Percentiles rank a stretch among this genome's conserved stretches.
phyloP scores from a whole-genome alignment of 2,329 filamentous ascomycete genomes.

The Fusarium chuoi region DNA sequence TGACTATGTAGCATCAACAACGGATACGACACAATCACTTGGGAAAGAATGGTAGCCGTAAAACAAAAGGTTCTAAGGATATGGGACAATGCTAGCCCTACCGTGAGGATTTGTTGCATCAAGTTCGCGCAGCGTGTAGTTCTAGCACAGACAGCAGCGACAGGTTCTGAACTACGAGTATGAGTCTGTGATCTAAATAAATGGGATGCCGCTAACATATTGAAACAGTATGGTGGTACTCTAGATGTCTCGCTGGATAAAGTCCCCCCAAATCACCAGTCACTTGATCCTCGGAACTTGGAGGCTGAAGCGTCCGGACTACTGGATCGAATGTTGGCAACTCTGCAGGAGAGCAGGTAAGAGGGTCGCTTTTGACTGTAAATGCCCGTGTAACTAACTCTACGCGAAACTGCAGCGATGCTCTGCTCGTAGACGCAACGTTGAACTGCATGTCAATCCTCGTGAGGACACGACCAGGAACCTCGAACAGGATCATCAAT shows the following conservation, averaged over 20 bases:
- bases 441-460: constrained; percentile 88
- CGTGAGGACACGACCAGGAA: constrained; percentile 81
- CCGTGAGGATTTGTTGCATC: constrained; percentile 91
- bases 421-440: constrained; percentile 88
- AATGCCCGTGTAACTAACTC: constrained; percentile 4
- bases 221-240: constrained; percentile 56
- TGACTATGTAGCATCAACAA: constrained; percentile 78
- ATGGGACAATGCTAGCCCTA: constrained; percentile 82
- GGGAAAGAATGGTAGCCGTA: constrained; percentile 89
- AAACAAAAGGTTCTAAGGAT: constrained; percentile 88
- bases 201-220: constrained; percentile 20
- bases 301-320: constrained; percentile 94
- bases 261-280: constrained; percentile 82
- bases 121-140: constrained; percentile 97
- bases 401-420: constrained; percentile 70
- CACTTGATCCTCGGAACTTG: constrained; percentile 81
- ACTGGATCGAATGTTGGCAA: constrained; percentile 84
- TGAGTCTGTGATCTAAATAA: neutral
- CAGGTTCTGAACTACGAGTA: constrained; percentile 85
- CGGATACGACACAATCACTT: constrained; percentile 80
- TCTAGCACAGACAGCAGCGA: constrained; percentile 87
- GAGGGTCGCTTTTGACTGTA: constrained; percentile 39
- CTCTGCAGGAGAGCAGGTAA: constrained; percentile 88
- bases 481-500: constrained; percentile 86
- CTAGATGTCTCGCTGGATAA: constrained; percentile 86